Percentiles rank a stretch among this genome's conserved stretches.
Conservation (phyloP, 2,329 filamentous ascomycete species). For the Daldinia eschscholtzii region DNA sequence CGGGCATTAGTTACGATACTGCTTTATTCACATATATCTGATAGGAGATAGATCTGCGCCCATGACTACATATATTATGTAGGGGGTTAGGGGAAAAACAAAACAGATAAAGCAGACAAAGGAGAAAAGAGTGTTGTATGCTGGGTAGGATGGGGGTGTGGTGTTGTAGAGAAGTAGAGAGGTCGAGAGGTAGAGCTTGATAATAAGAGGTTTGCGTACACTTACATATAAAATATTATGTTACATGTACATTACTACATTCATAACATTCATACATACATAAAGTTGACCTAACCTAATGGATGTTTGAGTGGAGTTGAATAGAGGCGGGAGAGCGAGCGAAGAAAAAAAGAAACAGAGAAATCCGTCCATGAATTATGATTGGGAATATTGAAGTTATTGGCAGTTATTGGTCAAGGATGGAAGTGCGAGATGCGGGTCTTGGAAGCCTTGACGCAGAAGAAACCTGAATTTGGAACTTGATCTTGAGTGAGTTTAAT, state of each 20-base stretch:
- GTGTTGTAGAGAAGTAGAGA: neutral
- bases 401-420: slow-evolving; percentile 26
- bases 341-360: slow-evolving; percentile 22
- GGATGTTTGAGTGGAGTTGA: slow-evolving; percentile 19
- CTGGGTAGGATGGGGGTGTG: slow-evolving; percentile 19
- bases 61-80: slow-evolving; percentile 30
- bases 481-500: slow-evolving; percentile 32
- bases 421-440: slow-evolving; percentile 36
- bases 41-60: slow-evolving; percentile 26
- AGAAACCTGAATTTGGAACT: slow-evolving; percentile 45
- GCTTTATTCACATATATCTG: slow-evolving; percentile 35
- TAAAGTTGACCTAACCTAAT: neutral
- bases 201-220: slow-evolving; percentile 12
- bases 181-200: neutral
- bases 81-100: slow-evolving; percentile 6
- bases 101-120: slow-evolving; percentile 21
- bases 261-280: slow-evolving; percentile 3
- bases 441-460: slow-evolving; percentile 40
- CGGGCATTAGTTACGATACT: slow-evolving; percentile 27
- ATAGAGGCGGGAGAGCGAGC: slow-evolving; percentile 13
- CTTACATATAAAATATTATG: slow-evolving; percentile 8
- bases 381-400: slow-evolving; percentile 10
- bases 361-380: slow-evolving; percentile 17
- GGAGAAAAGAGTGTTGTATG: slow-evolving; percentile 26
- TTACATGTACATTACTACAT: slow-evolving; percentile 24